Conservation (phyloP, 768 basidiomycete species). For the Lactarius quietus region DNA sequence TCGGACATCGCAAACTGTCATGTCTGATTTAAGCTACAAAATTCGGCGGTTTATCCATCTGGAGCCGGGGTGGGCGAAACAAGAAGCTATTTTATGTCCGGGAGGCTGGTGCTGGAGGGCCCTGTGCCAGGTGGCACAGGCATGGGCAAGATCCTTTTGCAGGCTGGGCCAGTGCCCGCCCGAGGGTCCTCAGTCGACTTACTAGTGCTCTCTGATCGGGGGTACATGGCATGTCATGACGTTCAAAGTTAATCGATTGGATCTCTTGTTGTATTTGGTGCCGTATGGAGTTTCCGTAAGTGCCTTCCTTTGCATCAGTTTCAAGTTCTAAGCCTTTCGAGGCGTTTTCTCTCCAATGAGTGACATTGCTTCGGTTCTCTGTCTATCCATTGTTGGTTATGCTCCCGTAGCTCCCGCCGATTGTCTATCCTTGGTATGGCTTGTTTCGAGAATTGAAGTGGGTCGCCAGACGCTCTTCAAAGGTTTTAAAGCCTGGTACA, state of each 20-base stretch:
- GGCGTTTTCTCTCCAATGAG: not conserved
- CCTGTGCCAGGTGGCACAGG: not conserved
- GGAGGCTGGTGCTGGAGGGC: not conserved
- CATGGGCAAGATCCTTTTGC: not conserved
- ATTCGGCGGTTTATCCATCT: not conserved
- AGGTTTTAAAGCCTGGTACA: constrained; percentile 3
- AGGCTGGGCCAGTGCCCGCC: not conserved
- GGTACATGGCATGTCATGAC: not conserved
- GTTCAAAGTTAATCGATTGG: not conserved
- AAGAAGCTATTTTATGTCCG: not conserved
- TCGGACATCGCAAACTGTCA: not conserved
- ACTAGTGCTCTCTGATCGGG: not conserved
- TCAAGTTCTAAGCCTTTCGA: constrained; percentile 12
- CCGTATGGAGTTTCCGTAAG: constrained; percentile 1
- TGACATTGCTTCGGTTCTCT: not conserved
- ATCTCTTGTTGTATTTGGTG: not conserved
- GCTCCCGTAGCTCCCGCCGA: constrained; percentile 3
- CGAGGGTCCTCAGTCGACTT: not conserved
- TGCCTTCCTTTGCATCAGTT: constrained; percentile 4
- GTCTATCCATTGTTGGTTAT: not conserved
- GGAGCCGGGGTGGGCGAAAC: not conserved
- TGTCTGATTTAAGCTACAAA: not conserved
- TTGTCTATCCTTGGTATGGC: constrained; percentile 17
- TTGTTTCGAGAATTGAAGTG: not conserved
- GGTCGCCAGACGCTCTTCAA: constrained; percentile 2